Evolutionary conservation across 2,329 filamentous ascomycete species (phyloP), one percentile per base, ranked within the genome.

Genomic region (Talaromyces atroroseus): DNA sequence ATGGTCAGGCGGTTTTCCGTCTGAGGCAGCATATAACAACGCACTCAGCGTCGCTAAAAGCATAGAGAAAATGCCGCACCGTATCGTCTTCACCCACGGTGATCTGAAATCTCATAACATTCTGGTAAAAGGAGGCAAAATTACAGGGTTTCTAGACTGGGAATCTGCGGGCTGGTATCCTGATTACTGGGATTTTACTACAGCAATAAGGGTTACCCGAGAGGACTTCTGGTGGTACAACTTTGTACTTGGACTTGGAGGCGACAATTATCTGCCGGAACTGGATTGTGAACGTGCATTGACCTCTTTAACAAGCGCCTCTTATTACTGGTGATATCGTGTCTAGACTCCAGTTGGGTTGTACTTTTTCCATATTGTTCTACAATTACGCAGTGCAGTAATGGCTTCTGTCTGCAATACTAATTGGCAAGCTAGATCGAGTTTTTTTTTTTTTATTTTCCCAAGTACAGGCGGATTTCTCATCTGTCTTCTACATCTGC

Each of bases 101-200:
- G 67, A 71, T 54, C 55, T 71, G 24, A 61, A 66, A 47, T 61
- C 54, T 10, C 64, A 64, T 58, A 71, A 71, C 54, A 68, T 72
- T 52, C 62, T 71, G 16, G 59, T 70, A 23, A 59, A 62, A 10
- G 44, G 60, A 47, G 64, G 60, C 23, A 11, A 55, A 21, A 60
- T 69, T 21, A 61, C 62, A 45, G 66, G 59, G 1, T 63, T 76
- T 24, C 62, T 76, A 52, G 71, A 76, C 61, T 76, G 69, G 72
- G 71, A 75, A 52, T 69, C 64, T 48, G 61, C 69, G 40, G 70
- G 71, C 6, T 75, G 69, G 69, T 73, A 70, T 59, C 71, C 70
- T n/a, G 68, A 62, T 38, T 74, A 74, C 60, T 74, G 67, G 70
- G 70, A 74, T 58, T 74, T 69, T 56, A 62, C 67, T 21, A 65